A percentile compares a stretch with the other conserved stretches of the same genome.
phyloP scores from a whole-genome alignment of 805 yeast species.

The Crinitomyces ghanaensis region DNA sequence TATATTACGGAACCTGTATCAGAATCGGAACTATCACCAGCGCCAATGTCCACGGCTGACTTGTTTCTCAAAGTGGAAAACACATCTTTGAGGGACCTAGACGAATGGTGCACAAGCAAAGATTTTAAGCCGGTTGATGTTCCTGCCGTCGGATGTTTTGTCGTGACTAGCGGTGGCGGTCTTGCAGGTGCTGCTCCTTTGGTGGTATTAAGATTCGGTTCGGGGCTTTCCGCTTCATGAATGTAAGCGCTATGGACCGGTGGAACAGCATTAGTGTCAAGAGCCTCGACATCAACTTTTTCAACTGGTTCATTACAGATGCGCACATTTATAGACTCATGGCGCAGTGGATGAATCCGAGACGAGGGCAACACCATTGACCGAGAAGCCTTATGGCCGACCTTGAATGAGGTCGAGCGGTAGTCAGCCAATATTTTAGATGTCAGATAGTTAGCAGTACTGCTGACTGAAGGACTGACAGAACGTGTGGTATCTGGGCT shows the following conservation, averaged over 20 bases:
- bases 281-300: neutral
- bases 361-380: conserved; percentile 2
- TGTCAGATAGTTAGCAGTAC: no score
- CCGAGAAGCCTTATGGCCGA: no score
- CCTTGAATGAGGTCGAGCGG: no score
- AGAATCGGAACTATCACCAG: neutral
- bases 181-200: neutral
- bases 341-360: no score
- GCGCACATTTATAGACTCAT: conserved; percentile 3
- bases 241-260: neutral
- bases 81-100: neutral
- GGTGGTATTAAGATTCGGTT: neutral
- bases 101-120: conserved; percentile 4
- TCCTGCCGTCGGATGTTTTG: conserved; percentile 11
- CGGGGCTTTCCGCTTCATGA: neutral
- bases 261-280: neutral
- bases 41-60: conserved; percentile 2
- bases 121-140: conserved; percentile 3
- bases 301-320: neutral
- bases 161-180: conserved; percentile 9
- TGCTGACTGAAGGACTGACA: no score
- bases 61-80: conserved; percentile 10
- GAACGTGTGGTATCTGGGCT: no score
- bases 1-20: neutral
- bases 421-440: no score